Conservation (phyloP, 2,329 filamentous ascomycete species). For the Knufia fluminis region DNA sequence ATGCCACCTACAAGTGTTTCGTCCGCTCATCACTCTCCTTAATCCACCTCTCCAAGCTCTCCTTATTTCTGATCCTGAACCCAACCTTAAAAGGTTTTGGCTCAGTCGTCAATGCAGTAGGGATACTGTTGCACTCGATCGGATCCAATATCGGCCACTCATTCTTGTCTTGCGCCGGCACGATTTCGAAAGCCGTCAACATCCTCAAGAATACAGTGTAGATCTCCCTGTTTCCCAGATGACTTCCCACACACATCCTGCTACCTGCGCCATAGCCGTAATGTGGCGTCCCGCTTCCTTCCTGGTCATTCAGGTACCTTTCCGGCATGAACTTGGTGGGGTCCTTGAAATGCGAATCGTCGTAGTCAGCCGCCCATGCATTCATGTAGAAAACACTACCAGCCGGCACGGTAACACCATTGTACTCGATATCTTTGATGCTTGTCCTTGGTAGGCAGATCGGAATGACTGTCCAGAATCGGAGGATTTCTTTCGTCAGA, state of each 20-base stretch:
- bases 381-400: conserved; percentile 79
- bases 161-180: conserved; percentile 36
- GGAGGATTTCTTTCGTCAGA: conserved; percentile 66
- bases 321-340: conserved; percentile 59
- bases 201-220: conserved; percentile 52
- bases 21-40: conserved; percentile 44
- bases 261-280: conserved; percentile 55
- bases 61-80: conserved; percentile 41
- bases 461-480: conserved; percentile 72
- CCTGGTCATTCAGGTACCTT: conserved; percentile 52
- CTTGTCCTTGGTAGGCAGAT: conserved; percentile 65
- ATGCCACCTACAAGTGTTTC: conserved; percentile 31
- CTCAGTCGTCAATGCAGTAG: conserved; percentile 52
- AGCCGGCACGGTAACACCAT: conserved; percentile 58
- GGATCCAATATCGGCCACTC: conserved; percentile 48
- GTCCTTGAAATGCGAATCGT: conserved; percentile 56
- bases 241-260: conserved; percentile 55
- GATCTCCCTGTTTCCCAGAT: conserved; percentile 55
- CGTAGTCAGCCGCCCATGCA: conserved; percentile 66
- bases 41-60: conserved; percentile 44
- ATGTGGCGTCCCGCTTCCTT: conserved; percentile 47
- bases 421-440: conserved; percentile 63
- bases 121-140: conserved; percentile 48
- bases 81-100: conserved; percentile 55
- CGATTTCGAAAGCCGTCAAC: conserved; percentile 50